Evolutionary conservation across 1,284 basidiomycete species (phyloP), one percentile per base, ranked within the genome.

Genomic region (Heterobasidion parviporum): DNA sequence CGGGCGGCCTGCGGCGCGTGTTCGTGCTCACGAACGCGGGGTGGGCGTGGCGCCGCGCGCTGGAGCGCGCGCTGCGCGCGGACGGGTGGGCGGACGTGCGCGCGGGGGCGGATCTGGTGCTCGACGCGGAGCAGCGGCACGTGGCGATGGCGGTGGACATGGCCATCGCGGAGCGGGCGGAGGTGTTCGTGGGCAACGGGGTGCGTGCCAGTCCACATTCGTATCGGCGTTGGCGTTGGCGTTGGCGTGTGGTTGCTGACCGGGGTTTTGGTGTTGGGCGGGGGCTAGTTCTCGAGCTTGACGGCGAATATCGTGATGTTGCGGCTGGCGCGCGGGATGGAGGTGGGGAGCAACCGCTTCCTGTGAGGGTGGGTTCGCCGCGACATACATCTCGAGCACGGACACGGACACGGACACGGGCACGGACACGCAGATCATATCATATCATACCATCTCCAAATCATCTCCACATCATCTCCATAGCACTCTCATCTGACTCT

Each of bases 181-280:
- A 76, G 57, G 68, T 74, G 12, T 72, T 79, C 50, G 61, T 79
- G 46, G 76, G 75, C 6, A 78, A 78, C 54, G 76, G 74, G 51
- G 75, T 77, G 49, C 16, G 55, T 50, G 8, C 35, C 26, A 26
- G 26, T 26, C 26, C 26, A 26, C 3, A 45, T 44, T 8, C 4
- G 48, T 1, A 10, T 12, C 9, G 9, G 20, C n/a, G 8, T 50
- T 33, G 10, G n/a, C 32, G 9, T 5, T 16, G 8, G 8, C 8
- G 12, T 43, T 10, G 41, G n/a, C 20, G 33, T 33, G 15, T 3
- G 32, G 14, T 32, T 10, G 33, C 46, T 48, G 46, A 34, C 10
- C n/a, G 32, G 12, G 34, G 3, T 8, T n/a, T 35, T 47, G 33
- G n/a, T 34, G 8, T 14, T 26, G 33, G 20, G 26, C 5, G 26